These are phyloP conservation scores for Tillandsia fasciculata DNA, from an alignment of 176 grass and related monocot genomes.

Conservation along the genomic window DNA sequence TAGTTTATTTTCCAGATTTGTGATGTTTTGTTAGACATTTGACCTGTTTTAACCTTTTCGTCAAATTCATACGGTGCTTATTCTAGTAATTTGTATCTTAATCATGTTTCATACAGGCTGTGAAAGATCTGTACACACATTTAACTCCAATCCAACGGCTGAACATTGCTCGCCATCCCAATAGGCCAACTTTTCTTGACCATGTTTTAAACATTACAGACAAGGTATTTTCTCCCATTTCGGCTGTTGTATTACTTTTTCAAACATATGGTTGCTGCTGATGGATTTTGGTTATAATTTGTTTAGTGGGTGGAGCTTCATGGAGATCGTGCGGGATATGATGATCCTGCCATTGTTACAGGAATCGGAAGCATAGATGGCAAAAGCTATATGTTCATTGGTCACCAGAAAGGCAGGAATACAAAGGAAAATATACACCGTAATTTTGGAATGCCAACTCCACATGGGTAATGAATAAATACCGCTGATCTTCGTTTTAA, in stretches of 20 bases:
- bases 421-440: constrained; percentile 48
- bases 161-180: constrained; percentile 39
- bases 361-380: constrained; percentile 36
- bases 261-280: neutral
- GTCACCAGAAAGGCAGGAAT: constrained; percentile 45
- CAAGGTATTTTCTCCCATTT: constrained; percentile 16
- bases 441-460: constrained; percentile 50
- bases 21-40: no score
- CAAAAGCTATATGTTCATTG: constrained; percentile 39
- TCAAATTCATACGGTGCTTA: neutral
- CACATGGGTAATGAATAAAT: constrained; percentile 29
- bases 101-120: constrained; percentile 4
- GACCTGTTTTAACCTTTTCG: neutral
- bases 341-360: constrained; percentile 38
- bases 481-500: no score
- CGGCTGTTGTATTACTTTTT: neutral
- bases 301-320: constrained; percentile 42
- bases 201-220: constrained; percentile 45
- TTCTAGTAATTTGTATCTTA: neutral
- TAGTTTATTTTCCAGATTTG: no score
- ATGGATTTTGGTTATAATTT: constrained; percentile 2
- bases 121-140: constrained; percentile 26
- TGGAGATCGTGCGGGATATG: constrained; percentile 46
- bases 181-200: constrained; percentile 46
- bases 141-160: constrained; percentile 36